phyloP scores from a whole-genome alignment of 192 early-diverging fungal species.

The Gorgonomyces haynaldii region DNA sequence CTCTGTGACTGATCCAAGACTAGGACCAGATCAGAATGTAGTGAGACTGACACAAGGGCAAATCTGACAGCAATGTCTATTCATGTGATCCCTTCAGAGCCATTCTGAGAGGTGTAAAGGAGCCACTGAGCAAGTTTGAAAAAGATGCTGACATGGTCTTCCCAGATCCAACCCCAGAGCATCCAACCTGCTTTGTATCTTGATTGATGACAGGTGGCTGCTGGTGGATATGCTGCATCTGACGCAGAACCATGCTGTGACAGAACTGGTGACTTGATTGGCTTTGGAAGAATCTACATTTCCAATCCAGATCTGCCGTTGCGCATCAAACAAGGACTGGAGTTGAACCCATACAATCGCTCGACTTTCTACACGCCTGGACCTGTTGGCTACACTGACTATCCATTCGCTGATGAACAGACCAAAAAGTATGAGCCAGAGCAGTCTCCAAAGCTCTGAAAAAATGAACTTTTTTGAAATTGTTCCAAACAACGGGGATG shows the following conservation, averaged over 20 bases:
- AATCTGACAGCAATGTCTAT: background rate
- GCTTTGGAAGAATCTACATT: constrained; percentile 18
- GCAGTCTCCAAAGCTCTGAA: no score
- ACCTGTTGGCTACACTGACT: constrained; percentile 16
- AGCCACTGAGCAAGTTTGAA: background rate
- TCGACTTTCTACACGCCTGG: constrained; percentile 12
- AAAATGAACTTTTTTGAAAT: no score
- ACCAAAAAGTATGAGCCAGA: background rate
- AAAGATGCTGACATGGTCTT: background rate
- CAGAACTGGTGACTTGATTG: constrained; percentile 11
- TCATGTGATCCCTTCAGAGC: background rate
- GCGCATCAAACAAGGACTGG: constrained; percentile 9
- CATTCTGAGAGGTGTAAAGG: background rate
- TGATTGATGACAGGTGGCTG: background rate
- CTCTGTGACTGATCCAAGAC: constrained; percentile 17
- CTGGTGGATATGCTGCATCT: constrained; percentile 8
- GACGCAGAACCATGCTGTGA: constrained; percentile 8
- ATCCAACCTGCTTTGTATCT: background rate
- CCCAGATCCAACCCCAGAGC: background rate
- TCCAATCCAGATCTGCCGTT: constrained; percentile 23
- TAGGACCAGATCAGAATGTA: no score
- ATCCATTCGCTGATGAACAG: constrained; percentile 4
- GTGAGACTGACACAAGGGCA: no score
- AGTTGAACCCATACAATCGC: constrained; percentile 18
- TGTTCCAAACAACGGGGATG: no score